phyloP scores from a whole-genome alignment of 2,329 filamentous ascomycete species.

The Penicillium sp. region DNA sequence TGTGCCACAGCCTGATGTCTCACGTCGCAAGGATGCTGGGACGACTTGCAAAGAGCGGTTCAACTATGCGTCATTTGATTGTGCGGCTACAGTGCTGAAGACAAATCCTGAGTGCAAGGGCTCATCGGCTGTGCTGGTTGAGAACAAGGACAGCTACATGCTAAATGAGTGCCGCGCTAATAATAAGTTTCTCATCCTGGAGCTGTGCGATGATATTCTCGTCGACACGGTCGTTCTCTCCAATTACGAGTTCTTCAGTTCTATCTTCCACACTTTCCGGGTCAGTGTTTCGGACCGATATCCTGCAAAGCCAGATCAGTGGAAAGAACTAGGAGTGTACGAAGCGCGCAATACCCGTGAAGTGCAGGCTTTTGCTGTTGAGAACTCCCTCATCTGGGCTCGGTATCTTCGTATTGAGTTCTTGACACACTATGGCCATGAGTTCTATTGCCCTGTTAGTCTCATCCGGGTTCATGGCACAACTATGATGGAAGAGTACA shows the following conservation, averaged over 20 bases:
- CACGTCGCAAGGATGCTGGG: slow-evolving; percentile 85
- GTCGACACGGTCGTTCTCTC: slow-evolving; percentile 96
- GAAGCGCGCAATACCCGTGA: slow-evolving; percentile 90
- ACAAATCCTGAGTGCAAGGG: slow-evolving; percentile 84
- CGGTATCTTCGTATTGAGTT: slow-evolving; percentile 91
- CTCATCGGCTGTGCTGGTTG: slow-evolving; percentile 80
- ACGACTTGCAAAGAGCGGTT: slow-evolving; percentile 97
- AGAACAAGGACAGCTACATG: slow-evolving; percentile 99
- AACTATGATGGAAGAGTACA: slow-evolving; percentile 90
- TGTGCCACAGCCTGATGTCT: slow-evolving; percentile 51
- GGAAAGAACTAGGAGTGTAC: slow-evolving; percentile 83
- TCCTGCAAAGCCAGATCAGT: slow-evolving; percentile 86
- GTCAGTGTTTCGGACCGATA: slow-evolving; percentile 93
- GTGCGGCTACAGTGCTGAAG: slow-evolving; percentile 88
- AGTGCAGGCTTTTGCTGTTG: slow-evolving; percentile 90
- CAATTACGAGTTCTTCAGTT: slow-evolving; percentile 99
- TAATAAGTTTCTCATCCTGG: slow-evolving; percentile 92
- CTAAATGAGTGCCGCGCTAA: slow-evolving; percentile 80
- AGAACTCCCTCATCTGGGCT: slow-evolving; percentile 93
- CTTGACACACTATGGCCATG: slow-evolving; percentile 87
- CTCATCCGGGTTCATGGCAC: slow-evolving; percentile 88
- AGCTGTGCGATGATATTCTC: slow-evolving; percentile 80
- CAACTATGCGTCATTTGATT: slow-evolving; percentile 97
- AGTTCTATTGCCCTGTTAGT: slow-evolving; percentile 94
- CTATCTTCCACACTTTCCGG: slow-evolving; percentile 86